Base-by-base conservation (phyloP, 495 filamentous ascomycete genomes). In the Immersiella caudata region DNA sequence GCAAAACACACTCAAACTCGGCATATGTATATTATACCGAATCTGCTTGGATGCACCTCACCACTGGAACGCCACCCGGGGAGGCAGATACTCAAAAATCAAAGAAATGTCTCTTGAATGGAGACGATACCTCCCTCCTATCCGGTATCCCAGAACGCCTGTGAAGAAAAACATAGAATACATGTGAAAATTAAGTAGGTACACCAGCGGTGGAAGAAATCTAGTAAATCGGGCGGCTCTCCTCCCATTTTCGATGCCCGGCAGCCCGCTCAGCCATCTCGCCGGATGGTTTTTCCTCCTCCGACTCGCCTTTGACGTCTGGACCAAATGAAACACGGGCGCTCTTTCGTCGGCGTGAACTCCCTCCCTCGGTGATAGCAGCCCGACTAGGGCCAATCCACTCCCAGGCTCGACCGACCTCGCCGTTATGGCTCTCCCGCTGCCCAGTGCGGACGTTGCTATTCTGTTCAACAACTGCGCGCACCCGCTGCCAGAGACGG, bases 381-480 rank as follows among this genome's bases (percentile, higher is more conserved):
- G 81, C 79, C n/a, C 84, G 80, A 29, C 67, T 79, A 9, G 87
- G 84, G 0, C 95, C 95, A 74, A 97, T 94, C 95, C 95, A 99
- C 75, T 97, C 94, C 95, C 95, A 99, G 20, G 91, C 89, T 57
- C 92, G 85, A 16, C 91, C 88, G 60, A 97, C 87, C 75, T 99
- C 95, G 20, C 95, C 95, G 68, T 85, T 91, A 58, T 88, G 83
- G 51, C 89, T 85, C 79, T 98, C 94, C 22, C 93, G 84, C 66
- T 95, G 90, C 25, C 90, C 88, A 0, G 92, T 90, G 36, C 95
- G 86, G 8, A 99, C 91, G 72, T 99, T 99, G 62, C 92, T 89
- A 72, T 99, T 99, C 73, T 86, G 87, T 80, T 98, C 96, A 1
- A 99, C 93, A 51, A 97, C 89, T 25, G 81, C 85, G 64, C 86